A percentile compares a stretch with the other conserved stretches of the same genome.
These are phyloP conservation scores for Neocallimastix lanati DNA, from an alignment of 192 early-diverging fungal species.

Conservation along the genomic window DNA sequence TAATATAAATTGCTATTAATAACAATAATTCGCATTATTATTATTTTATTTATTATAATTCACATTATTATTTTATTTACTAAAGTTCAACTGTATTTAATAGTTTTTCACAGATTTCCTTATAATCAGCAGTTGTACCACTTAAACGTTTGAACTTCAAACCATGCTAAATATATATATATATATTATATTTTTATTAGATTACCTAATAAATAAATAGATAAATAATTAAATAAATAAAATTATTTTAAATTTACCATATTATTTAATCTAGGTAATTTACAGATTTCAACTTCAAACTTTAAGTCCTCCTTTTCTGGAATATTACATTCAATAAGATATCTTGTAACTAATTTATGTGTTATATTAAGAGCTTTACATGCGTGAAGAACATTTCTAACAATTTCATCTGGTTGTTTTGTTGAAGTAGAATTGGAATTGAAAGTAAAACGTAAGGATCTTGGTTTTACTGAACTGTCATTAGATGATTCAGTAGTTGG, in stretches of 20 bases:
- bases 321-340: conserved; percentile 9
- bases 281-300: conserved; percentile 2
- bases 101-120: not conserved
- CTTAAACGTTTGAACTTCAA: not conserved
- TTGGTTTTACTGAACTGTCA: conserved; percentile 13
- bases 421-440: conserved; percentile 40
- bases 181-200: no score
- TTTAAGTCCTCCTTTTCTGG: not conserved
- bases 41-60: no score
- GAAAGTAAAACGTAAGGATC: conserved; percentile 42
- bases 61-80: no score
- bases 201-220: no score
- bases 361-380: conserved; percentile 17
- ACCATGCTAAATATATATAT: no score
- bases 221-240: no score
- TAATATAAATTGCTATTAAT: no score
- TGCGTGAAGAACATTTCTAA: conserved; percentile 17
- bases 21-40: no score
- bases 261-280: conserved; percentile 1
- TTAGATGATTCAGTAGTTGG: not conserved
- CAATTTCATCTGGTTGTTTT: conserved; percentile 37
- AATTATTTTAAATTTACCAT: not conserved
- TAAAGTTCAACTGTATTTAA: not conserved
- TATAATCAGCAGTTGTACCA: not conserved
- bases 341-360: conserved; percentile 15